These are phyloP conservation scores for Pueraria montana DNA, from an alignment of 306 rosid species.

Conservation along the genomic window DNA sequence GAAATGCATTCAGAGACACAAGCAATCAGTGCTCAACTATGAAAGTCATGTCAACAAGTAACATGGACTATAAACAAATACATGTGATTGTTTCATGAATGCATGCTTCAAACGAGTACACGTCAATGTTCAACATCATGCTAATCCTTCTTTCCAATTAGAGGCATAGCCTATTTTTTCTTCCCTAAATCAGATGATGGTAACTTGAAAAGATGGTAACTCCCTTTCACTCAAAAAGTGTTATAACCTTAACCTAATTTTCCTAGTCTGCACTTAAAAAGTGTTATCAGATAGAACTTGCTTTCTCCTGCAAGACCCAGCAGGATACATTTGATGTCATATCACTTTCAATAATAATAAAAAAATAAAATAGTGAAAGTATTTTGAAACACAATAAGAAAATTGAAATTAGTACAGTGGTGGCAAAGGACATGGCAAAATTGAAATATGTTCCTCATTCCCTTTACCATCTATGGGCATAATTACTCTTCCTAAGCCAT, in stretches of 20 bases:
- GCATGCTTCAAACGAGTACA: background rate
- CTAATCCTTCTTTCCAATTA: constrained; percentile 33
- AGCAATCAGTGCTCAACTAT: background rate
- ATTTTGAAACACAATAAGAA: background rate
- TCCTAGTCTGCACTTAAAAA: background rate
- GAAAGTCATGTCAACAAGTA: background rate
- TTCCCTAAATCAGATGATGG: background rate
- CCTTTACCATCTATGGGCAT: background rate
- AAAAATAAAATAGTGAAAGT: background rate
- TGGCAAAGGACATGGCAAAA: background rate
- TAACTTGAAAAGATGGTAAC: too few species aligned
- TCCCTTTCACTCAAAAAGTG: too few species aligned
- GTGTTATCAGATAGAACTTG: background rate
- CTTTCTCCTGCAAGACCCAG: background rate
- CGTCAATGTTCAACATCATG: background rate
- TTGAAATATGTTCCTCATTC: background rate
- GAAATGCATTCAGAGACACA: background rate
- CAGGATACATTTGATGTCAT: background rate
- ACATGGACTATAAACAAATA: background rate
- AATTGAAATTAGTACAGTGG: background rate
- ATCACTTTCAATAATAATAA: background rate
- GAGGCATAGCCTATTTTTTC: background rate
- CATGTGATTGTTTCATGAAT: background rate
- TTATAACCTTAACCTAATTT: background rate
- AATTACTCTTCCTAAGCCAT: background rate